Evolutionary conservation across 495 filamentous ascomycete genomes (phyloP), one percentile per base, ranked within the genome.

Genomic region (Margaritispora aquatica): DNA sequence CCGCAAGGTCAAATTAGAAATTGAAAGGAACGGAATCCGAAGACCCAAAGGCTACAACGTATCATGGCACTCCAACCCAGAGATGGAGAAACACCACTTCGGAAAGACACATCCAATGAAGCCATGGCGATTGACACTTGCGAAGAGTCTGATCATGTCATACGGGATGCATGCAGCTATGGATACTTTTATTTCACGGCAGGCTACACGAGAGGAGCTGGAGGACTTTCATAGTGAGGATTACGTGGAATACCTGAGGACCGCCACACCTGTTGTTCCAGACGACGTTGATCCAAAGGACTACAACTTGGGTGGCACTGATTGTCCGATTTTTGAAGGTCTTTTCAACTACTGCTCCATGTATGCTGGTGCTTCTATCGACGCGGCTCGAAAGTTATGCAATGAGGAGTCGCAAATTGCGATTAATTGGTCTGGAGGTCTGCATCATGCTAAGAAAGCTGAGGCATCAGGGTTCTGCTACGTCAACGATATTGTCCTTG

Each of bases 21-120:
- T 88, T 31, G 78, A 87, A 58, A 78, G 83, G 60, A 86, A 90
- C 77, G 83, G 83, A 69, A 89, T 96, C 63, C 77, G 80, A 38
- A 81, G 84, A 7, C 92, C 92, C 0, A 80, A 88, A 66, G 92
- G 90, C 70, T 89, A 90, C 70, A 88, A 75, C 23, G 92, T 98
- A n/a, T 97, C 94, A 41, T 97, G 89, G 78, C 94, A 98, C 72
- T 89, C 90, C 68, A 96, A 96, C 69, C 86, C 91, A n/a, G 83
- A 88, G 52, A 94, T 97, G 70, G 94, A 98, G 74, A 85, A 86
- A 68, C 92, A 96, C 70, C 94, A 98, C 70, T 98, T 98, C 67
- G 94, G 94, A 59, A 86, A 86, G 68, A 87, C 87, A 19, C 94
- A 98, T 74, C 94, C 94, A 17, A 98, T 98, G 94, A 98, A 98